Evolutionary conservation across 345 rosid genomes (phyloP).

Genomic region (Alliaria petiolata): DNA sequence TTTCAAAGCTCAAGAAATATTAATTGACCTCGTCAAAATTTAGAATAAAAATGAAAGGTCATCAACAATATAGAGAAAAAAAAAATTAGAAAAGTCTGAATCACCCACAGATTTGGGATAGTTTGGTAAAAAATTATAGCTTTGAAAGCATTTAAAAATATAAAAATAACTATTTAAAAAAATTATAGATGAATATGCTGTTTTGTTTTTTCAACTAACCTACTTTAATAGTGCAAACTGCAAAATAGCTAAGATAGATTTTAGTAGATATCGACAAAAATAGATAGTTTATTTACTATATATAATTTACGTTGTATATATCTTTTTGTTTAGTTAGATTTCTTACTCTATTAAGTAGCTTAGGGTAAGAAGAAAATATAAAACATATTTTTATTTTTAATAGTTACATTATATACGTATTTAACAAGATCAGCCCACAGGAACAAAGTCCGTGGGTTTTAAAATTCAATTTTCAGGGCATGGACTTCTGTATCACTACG

Average conservation of each 20-base stretch:
- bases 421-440: constrained; percentile 15
- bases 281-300: neutral
- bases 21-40: constrained; percentile 7
- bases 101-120: constrained; percentile 2
- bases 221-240: too few relatives aligned
- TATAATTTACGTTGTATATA: neutral
- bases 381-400: too few relatives aligned
- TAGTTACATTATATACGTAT: too few relatives aligned
- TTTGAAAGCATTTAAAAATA: too few relatives aligned
- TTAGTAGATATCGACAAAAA: neutral
- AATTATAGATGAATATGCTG: neutral
- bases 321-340: neutral
- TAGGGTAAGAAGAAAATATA: neutral
- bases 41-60: neutral
- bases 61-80: neutral
- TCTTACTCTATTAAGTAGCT: neutral
- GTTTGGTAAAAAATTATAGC: neutral
- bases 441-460: constrained; percentile 5
- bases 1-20: neutral
- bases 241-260: neutral
- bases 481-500: neutral
- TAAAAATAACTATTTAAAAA: too few relatives aligned
- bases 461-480: constrained; percentile 1
- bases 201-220: neutral
- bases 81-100: neutral